Conservation (phyloP, 495 filamentous ascomycete species). For the Penicillium goetzii region DNA sequence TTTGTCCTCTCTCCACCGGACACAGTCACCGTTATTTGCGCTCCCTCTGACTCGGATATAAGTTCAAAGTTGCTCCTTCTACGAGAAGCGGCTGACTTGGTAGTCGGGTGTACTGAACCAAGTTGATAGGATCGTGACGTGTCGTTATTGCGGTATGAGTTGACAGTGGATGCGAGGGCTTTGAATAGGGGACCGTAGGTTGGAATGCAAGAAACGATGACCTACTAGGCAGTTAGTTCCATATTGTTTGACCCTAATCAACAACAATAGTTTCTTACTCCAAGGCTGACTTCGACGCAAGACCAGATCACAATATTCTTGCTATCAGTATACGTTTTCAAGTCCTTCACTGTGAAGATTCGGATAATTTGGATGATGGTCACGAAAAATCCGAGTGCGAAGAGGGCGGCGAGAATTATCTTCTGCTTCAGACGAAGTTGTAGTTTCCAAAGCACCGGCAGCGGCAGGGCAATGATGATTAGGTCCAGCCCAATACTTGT, state of each 20-base stretch:
- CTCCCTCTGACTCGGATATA: background rate
- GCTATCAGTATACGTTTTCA: slow-evolving; percentile 49
- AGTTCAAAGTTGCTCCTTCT: slow-evolving; percentile 1
- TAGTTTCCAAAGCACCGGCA: background rate
- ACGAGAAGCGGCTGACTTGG: background rate
- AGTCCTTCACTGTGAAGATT: slow-evolving; percentile 51
- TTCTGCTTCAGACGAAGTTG: slow-evolving; percentile 1
- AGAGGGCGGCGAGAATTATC: background rate
- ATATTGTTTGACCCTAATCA: background rate
- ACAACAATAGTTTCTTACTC: slow-evolving; percentile 28
- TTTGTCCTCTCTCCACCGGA: background rate
- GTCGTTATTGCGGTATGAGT: slow-evolving; percentile 25
- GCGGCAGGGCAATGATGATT: background rate
- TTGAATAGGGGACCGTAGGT: slow-evolving; percentile 55
- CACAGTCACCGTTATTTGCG: background rate
- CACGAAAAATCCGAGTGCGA: slow-evolving; percentile 1
- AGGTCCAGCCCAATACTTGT: slow-evolving; percentile 1
- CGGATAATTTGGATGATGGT: slow-evolving; percentile 33
- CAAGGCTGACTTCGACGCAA: slow-evolving; percentile 53
- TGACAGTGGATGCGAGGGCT: slow-evolving; percentile 35
- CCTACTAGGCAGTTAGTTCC: slow-evolving; percentile 11
- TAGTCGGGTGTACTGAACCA: background rate
- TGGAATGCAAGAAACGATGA: slow-evolving; percentile 54
- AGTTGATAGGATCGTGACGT: slow-evolving; percentile 1
- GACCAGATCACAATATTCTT: slow-evolving; percentile 56